Conservation (phyloP, 2,329 filamentous ascomycete genomes). For the Apiospora hydei region DNA sequence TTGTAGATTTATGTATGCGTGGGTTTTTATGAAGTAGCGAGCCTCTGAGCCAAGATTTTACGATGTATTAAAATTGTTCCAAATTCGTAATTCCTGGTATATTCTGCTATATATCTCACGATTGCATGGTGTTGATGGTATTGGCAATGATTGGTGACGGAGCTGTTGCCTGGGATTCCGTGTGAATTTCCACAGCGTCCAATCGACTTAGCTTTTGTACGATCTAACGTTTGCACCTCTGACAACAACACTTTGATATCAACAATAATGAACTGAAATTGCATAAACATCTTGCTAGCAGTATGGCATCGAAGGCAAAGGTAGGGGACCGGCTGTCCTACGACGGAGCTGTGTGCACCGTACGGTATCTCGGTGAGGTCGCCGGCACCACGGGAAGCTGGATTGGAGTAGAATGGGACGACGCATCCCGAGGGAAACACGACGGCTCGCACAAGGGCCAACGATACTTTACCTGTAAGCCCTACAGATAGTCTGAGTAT, state of each 20-base stretch:
- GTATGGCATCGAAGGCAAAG: constrained; percentile 41
- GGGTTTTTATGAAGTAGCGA: not conserved
- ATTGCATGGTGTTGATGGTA: not conserved
- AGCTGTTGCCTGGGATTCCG: not conserved
- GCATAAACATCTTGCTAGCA: not conserved
- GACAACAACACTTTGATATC: not conserved
- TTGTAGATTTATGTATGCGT: constrained; percentile 52
- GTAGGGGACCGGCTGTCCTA: constrained; percentile 83
- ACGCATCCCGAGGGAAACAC: constrained; percentile 85
- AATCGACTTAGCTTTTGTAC: not conserved
- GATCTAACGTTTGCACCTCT: not conserved
- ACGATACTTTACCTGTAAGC: constrained; percentile 83
- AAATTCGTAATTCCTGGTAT: not conserved
- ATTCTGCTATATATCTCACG: not conserved
- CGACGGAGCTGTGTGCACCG: constrained; percentile 78
- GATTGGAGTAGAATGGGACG: constrained; percentile 98
- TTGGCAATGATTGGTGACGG: not conserved
- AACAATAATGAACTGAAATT: not conserved
- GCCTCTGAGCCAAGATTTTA: constrained; percentile 5
- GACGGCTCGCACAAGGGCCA: constrained; percentile 81
- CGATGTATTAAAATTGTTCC: not conserved
- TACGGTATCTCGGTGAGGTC: constrained; percentile 82
- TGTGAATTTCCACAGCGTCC: not conserved
- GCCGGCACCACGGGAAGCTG: constrained; percentile 79
- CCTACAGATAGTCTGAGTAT: not conserved